Evolutionary conservation across 179 eudicot species (phyloP).

Genomic region (Vitellaria paradoxa): DNA sequence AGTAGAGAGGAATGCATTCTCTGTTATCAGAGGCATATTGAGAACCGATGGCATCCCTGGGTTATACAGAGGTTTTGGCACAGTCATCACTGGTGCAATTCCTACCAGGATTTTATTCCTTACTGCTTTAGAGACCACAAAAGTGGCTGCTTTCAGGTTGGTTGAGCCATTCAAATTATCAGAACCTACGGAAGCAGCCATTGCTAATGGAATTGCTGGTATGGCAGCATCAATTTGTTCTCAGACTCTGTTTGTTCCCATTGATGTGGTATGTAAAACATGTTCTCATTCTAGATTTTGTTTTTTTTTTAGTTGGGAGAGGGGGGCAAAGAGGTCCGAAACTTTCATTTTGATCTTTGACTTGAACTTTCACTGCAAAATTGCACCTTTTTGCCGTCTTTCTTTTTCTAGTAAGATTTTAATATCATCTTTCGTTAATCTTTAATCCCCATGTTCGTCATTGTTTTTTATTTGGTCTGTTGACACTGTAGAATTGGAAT

Average conservation of each 20-base stretch:
- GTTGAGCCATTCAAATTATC: slow-evolving; percentile 82
- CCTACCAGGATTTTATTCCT: slow-evolving; percentile 90
- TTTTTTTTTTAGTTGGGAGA: too few species aligned
- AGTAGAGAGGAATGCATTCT: slow-evolving; percentile 69
- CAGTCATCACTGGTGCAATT: slow-evolving; percentile 89
- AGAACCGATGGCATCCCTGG: slow-evolving; percentile 88
- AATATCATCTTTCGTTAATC: too few species aligned
- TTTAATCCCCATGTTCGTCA: too few species aligned
- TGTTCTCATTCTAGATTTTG: background rate
- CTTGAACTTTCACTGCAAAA: too few species aligned
- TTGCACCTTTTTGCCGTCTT: too few species aligned
- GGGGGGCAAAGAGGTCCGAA: too few species aligned
- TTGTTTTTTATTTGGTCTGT: too few species aligned
- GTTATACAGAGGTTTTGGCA: slow-evolving; percentile 97
- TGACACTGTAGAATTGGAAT: too few species aligned
- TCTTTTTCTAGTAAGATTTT: too few species aligned
- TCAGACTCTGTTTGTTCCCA: slow-evolving; percentile 87
- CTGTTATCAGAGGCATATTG: slow-evolving; percentile 66
- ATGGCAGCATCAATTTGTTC: slow-evolving; percentile 84
- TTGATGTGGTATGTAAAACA: slow-evolving; percentile 75
- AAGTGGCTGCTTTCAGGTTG: slow-evolving; percentile 71
- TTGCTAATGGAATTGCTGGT: slow-evolving; percentile 96
- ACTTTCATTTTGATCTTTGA: too few species aligned
- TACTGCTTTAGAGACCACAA: slow-evolving; percentile 91
- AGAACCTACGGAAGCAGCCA: slow-evolving; percentile 87